Conservation (phyloP, 2,329 filamentous ascomycete species). For the Diaporthe vexans region DNA sequence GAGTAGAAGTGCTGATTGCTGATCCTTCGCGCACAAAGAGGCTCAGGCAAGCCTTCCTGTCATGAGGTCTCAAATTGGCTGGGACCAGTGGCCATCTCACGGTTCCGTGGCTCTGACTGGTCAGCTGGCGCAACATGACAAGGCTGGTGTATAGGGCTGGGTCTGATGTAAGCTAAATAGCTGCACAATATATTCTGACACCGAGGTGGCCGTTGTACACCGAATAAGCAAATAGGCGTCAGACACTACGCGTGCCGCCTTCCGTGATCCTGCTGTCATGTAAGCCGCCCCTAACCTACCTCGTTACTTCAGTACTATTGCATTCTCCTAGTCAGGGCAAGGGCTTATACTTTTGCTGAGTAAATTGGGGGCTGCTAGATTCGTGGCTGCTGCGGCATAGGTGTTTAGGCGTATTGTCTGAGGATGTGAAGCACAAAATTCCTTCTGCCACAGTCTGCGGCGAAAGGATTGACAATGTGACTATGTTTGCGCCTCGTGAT, state of each 20-base stretch:
- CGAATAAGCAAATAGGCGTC: conserved; percentile 7
- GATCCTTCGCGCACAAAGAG: neutral
- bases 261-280: neutral
- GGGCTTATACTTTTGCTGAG: conserved; percentile 12
- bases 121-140: conserved; percentile 21
- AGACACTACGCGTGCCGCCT: neutral
- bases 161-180: conserved; percentile 27
- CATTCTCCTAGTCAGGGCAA: conserved; percentile 3
- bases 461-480: conserved; percentile 15
- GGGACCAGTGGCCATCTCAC: neutral
- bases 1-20: neutral
- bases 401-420: neutral
- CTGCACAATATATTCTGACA: neutral
- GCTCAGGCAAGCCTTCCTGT: neutral
- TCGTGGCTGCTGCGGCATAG: neutral
- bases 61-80: conserved; percentile 13
- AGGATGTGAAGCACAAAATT: neutral
- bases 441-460: conserved; percentile 1
- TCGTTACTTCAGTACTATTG: neutral
- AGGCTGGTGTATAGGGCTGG: conserved; percentile 23
- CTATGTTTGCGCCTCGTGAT: neutral
- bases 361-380: neutral
- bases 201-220: neutral
- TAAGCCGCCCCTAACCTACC: neutral
- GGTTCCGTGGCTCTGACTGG: conserved; percentile 1